Evolutionary conservation across 2,329 filamentous ascomycete genomes (phyloP), one percentile per base, ranked within the genome.

Genomic region (Ophiostoma novo-ulmi): DNA sequence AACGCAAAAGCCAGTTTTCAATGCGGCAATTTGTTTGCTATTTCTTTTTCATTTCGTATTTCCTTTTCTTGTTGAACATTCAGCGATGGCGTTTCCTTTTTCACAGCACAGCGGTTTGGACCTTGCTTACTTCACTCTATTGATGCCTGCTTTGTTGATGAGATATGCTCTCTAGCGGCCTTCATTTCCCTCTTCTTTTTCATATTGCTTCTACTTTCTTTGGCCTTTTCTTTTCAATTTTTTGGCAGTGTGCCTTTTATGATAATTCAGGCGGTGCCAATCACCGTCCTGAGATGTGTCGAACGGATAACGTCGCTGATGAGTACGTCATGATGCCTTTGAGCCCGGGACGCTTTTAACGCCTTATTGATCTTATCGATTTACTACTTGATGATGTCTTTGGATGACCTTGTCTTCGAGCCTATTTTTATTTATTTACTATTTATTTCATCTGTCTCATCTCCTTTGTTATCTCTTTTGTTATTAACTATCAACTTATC

Each of bases 31-130:
- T 52, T 66, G 14, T 67, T 55, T 36, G 11, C 44, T 35, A 39
- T 64, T 48, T 35, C 14, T 66, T 63, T 69, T 41, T 22, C 14
- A 48, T 66, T 61, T 58, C 68, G 63, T 52, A 65, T 64, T 71
- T 75, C 71, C 69, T 38, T 73, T 73, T 71, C 55, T 72, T 52
- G 70, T 58, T 66, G 69, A 66, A 73, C 76, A 76, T 75, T 73
- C 71, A 77, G 76, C 77, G 77, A 76, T 73, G 77, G 76, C 76
- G 77, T 78, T 76, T 61, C 35, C 61, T 35, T 35, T 31, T 66
- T 36, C n/a, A 64, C 58, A 64, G 48, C 36, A 70, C 55, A 44
- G 39, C 41, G 61, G 61, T 64, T 64, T 39, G 61, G 35, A 39
- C 61, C 31, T 39, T 64, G 14, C 31, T 63, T 66, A 38, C 26